These are phyloP conservation scores for Blastomyces parvus DNA, from an alignment of 2,329 filamentous ascomycete genomes.

Conservation along the genomic window DNA sequence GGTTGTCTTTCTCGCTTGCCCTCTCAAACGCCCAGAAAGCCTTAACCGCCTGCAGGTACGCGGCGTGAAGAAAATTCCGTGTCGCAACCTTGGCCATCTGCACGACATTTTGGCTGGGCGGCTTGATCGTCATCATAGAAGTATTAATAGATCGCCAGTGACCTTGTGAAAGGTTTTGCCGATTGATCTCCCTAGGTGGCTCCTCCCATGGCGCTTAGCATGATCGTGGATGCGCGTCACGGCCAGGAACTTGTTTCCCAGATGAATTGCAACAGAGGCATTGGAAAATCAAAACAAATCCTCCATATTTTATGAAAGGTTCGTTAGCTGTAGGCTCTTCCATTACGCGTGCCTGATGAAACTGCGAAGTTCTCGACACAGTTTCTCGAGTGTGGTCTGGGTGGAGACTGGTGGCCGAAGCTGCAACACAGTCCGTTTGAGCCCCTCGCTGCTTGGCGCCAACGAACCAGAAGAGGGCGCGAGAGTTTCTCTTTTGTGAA, in stretches of 20 bases:
- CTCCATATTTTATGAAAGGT: not conserved
- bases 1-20: not conserved
- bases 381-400: not conserved
- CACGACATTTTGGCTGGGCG: not conserved
- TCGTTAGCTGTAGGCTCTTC: not conserved
- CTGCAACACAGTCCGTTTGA: not conserved
- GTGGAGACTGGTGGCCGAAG: not conserved
- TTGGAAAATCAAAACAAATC: not conserved
- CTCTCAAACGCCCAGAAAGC: not conserved
- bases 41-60: conserved; percentile 6
- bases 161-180: not conserved
- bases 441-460: not conserved
- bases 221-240: not conserved
- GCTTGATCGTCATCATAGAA: not conserved
- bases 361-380: not conserved
- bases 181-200: not conserved
- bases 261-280: not conserved
- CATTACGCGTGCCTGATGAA: not conserved
- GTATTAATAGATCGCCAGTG: not conserved
- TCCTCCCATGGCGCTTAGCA: not conserved
- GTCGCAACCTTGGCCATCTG: not conserved
- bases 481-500: not conserved
- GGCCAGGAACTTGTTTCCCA: not conserved
- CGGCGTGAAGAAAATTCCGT: not conserved
- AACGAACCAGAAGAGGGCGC: not conserved